Evolutionary conservation across 2,329 filamentous ascomycete species (phyloP).

Genomic region (Cercospora sp.): DNA sequence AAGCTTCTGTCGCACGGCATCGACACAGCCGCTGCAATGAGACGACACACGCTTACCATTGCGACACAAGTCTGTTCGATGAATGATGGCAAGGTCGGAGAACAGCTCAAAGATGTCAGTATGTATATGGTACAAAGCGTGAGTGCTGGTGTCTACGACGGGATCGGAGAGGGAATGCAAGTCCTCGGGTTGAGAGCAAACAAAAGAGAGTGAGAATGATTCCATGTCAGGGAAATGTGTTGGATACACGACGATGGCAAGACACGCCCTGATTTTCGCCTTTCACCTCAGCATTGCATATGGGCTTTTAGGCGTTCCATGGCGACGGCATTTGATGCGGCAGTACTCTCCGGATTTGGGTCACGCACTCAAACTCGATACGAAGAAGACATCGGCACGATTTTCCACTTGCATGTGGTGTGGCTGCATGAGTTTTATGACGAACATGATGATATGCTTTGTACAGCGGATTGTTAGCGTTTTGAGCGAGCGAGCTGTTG

Average conservation of each 20-base stretch:
- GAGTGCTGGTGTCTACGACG: conserved; percentile 66
- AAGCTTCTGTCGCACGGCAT: conserved; percentile 56
- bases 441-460: neutral
- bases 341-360: neutral
- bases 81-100: conserved; percentile 65
- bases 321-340: neutral
- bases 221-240: neutral
- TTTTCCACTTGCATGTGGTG: neutral
- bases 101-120: conserved; percentile 56
- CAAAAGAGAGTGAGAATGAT: conserved; percentile 1
- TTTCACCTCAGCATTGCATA: neutral
- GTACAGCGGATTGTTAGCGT: neutral
- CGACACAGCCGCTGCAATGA: conserved; percentile 55
- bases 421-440: neutral
- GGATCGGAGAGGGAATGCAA: conserved; percentile 56
- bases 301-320: neutral
- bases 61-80: conserved; percentile 59
- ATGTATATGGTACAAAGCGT: conserved; percentile 65
- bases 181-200: conserved; percentile 42
- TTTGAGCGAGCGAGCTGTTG: conserved; percentile 10
- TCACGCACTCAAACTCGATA: neutral
- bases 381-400: neutral
- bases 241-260: neutral
- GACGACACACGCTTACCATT: conserved; percentile 54
- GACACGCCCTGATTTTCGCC: neutral